Evolutionary conservation across 768 basidiomycete genomes (phyloP).

Genomic region (Dacryopinax primogenitus): DNA sequence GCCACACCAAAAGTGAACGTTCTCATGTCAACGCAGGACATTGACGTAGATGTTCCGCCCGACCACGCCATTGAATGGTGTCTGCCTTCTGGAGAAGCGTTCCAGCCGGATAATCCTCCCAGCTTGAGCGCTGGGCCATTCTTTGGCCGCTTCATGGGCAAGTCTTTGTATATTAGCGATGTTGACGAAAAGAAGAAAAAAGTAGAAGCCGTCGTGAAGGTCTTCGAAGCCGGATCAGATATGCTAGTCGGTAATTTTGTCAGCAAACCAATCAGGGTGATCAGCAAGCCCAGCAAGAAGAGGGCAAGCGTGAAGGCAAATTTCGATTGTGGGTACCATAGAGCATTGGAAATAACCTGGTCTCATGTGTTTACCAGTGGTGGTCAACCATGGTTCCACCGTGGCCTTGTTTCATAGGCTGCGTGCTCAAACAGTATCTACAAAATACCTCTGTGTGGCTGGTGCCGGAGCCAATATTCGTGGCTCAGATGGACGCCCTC

Average conservation of each 20-base stretch:
- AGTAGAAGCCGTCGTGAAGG: slow-evolving; percentile 83
- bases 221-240: slow-evolving; percentile 65
- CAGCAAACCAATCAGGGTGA: slow-evolving; percentile 92
- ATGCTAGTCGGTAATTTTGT: slow-evolving; percentile 79
- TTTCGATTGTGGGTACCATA: slow-evolving; percentile 56
- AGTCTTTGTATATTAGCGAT: slow-evolving; percentile 89
- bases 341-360: not conserved
- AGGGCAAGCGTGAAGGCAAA: slow-evolving; percentile 77
- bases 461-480: slow-evolving; percentile 85
- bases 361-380: slow-evolving; percentile 40
- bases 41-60: slow-evolving; percentile 45
- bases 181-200: slow-evolving; percentile 92
- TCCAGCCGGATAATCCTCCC: slow-evolving; percentile 40
- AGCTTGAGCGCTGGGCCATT: slow-evolving; percentile 60
- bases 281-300: slow-evolving; percentile 97
- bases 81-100: not conserved
- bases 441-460: slow-evolving; percentile 91
- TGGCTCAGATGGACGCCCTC: slow-evolving; percentile 78
- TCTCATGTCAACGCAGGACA: slow-evolving; percentile 72
- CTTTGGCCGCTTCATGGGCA: slow-evolving; percentile 85
- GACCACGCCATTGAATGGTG: not conserved
- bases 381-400: slow-evolving; percentile 90
- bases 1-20: slow-evolving; percentile 55
- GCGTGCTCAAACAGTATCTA: slow-evolving; percentile 88
- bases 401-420: slow-evolving; percentile 93